These are phyloP conservation scores for Cucurbita moschata DNA, from an alignment of 306 rosid species.

Conservation along the genomic window DNA sequence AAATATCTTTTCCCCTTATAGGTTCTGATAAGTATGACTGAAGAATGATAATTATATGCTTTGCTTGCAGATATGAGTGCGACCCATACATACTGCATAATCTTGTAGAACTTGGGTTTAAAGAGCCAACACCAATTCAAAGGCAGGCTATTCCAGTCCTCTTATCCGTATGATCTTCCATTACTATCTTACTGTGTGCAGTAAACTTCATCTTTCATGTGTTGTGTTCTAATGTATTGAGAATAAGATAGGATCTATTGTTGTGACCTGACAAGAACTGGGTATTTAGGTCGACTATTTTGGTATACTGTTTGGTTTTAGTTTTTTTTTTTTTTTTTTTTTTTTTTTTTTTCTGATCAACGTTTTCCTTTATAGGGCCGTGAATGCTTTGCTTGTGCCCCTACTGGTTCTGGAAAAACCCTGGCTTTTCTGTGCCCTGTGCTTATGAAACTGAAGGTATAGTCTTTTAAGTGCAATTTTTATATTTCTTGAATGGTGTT, in stretches of 20 bases:
- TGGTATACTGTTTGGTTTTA: neutral
- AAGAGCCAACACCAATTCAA: constrained; percentile 89
- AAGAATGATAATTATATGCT: constrained; percentile 8
- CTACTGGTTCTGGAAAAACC: constrained; percentile 96
- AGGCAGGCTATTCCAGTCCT: constrained; percentile 95
- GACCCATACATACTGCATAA: constrained; percentile 41
- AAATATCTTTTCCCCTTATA: neutral
- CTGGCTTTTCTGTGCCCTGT: constrained; percentile 81
- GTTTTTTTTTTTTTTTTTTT: neutral
- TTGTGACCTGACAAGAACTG: neutral
- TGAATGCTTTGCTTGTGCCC: constrained; percentile 98
- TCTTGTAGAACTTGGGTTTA: constrained; percentile 62
- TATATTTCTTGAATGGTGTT: constrained; percentile 4
- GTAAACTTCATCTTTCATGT: neutral
- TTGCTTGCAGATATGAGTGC: constrained; percentile 48
- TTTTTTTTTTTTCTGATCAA: neutral
- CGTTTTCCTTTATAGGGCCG: constrained; percentile 32
- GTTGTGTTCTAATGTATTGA: neutral
- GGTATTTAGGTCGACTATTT: neutral
- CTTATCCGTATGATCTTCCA: constrained; percentile 47
- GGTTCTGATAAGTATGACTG: constrained; percentile 1
- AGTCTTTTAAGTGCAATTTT: constrained; percentile 4
- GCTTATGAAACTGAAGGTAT: constrained; percentile 87
- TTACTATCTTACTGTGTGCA: constrained; percentile 3
- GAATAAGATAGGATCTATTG: neutral